Conservation (phyloP, 1,284 basidiomycete species). For the Agaricales sp. region DNA sequence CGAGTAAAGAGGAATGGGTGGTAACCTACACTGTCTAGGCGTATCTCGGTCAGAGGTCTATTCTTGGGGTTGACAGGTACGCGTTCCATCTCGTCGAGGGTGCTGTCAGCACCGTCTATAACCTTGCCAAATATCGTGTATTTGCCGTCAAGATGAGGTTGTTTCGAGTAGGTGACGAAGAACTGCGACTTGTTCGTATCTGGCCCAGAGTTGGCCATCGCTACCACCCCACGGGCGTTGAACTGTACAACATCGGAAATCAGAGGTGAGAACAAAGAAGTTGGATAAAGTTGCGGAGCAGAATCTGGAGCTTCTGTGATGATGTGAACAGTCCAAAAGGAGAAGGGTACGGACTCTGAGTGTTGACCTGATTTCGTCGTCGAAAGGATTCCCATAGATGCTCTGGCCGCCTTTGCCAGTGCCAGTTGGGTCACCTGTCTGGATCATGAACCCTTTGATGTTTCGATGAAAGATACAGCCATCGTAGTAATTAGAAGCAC, state of each 20-base stretch:
- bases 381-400: conserved; percentile 80
- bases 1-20: background rate
- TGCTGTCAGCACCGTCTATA: conserved; percentile 89
- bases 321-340: background rate
- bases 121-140: conserved; percentile 93
- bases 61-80: conserved; percentile 89
- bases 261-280: conserved; percentile 7
- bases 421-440: conserved; percentile 82
- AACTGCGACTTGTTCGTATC: conserved; percentile 95
- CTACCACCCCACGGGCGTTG: conserved; percentile 87
- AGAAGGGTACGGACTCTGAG: conserved; percentile 65
- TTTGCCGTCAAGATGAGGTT: conserved; percentile 86
- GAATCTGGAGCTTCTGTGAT: background rate
- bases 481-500: conserved; percentile 85
- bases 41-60: conserved; percentile 78
- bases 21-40: conserved; percentile 65
- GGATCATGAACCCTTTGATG: conserved; percentile 94
- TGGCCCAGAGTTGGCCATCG: conserved; percentile 93
- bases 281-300: background rate
- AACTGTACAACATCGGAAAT: conserved; percentile 44
- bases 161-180: conserved; percentile 90
- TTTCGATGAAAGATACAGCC: conserved; percentile 86
- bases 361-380: conserved; percentile 86
- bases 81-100: conserved; percentile 84
- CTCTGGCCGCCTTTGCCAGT: conserved; percentile 78